phyloP scores from a whole-genome alignment of 352 stramenopile genomes.

The Globisporangium carolinianum region DNA sequence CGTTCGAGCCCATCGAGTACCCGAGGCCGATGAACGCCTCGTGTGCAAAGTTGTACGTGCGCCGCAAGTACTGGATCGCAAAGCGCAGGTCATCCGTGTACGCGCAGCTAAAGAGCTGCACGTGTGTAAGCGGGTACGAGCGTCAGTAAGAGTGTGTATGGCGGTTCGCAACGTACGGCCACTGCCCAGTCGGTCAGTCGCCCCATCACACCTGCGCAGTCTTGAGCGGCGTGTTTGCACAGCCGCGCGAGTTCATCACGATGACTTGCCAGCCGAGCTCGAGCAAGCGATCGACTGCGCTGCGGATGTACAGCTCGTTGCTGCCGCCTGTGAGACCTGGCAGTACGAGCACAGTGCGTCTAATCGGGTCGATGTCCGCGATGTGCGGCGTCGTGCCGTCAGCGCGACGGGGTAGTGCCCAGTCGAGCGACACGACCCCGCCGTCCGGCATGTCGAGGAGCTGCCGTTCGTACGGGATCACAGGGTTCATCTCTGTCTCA shows the following conservation, averaged over 20 bases:
- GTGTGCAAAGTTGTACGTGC: slow-evolving; percentile 32
- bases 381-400: slow-evolving; percentile 13
- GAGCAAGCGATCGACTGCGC: slow-evolving; percentile 23
- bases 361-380: slow-evolving; percentile 20
- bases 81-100: slow-evolving; percentile 47
- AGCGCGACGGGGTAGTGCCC: slow-evolving; percentile 25
- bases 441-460: slow-evolving; percentile 29
- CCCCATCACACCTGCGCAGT: slow-evolving; percentile 7
- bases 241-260: slow-evolving; percentile 41
- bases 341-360: slow-evolving; percentile 48
- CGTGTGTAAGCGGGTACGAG: too few relatives aligned
- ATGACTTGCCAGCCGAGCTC: slow-evolving; percentile 31
- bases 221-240: slow-evolving; percentile 26
- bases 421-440: slow-evolving; percentile 41
- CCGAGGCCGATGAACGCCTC: slow-evolving; percentile 51
- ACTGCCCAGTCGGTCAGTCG: too few relatives aligned
- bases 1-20: slow-evolving; percentile 75
- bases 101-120: slow-evolving; percentile 36
- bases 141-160: too few relatives aligned
- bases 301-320: slow-evolving; percentile 69
- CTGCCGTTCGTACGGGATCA: slow-evolving; percentile 52
- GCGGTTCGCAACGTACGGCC: too few relatives aligned
- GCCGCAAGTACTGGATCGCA: slow-evolving; percentile 30
- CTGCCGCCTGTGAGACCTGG: slow-evolving; percentile 64
- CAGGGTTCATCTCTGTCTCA: slow-evolving; percentile 19